phyloP scores from a whole-genome alignment of 805 yeast genomes.

The Hanseniaspora taiwanica region DNA sequence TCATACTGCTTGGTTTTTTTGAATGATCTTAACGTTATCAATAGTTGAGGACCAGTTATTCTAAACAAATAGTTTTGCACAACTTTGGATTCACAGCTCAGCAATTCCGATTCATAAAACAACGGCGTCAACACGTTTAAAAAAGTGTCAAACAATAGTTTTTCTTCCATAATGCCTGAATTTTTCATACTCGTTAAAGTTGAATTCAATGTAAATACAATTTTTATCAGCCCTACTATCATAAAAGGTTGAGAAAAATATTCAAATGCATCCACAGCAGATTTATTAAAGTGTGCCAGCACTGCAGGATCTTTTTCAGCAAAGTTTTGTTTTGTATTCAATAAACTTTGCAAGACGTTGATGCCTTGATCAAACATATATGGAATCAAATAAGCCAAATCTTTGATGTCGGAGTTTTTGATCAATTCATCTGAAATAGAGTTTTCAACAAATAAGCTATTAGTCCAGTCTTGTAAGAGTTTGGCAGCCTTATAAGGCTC shows the following conservation, averaged over 20 bases:
- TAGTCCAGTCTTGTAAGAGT: conserved; percentile 57
- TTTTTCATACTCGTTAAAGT: conserved; percentile 25
- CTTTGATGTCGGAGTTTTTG: conserved; percentile 49
- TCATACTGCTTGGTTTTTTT: conserved; percentile 10
- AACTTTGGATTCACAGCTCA: conserved; percentile 32
- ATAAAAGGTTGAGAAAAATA: conserved; percentile 75
- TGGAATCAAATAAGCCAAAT: conserved; percentile 58
- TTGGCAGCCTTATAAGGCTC: conserved; percentile 19
- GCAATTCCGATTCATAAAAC: conserved; percentile 27
- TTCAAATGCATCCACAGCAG: conserved; percentile 67
- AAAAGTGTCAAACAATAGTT: conserved; percentile 23
- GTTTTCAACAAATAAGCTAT: conserved; percentile 66
- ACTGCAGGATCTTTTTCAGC: neutral
- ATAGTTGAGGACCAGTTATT: conserved; percentile 15
- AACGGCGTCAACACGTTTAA: conserved; percentile 29
- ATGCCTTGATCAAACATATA: conserved; percentile 61
- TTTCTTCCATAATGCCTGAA: conserved; percentile 13
- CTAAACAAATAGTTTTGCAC: conserved; percentile 30
- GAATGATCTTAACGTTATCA: conserved; percentile 16
- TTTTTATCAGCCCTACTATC: conserved; percentile 40
- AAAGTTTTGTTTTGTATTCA: conserved; percentile 19
- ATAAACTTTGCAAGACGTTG: conserved; percentile 44
- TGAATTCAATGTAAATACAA: conserved; percentile 36
- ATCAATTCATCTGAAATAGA: conserved; percentile 81
- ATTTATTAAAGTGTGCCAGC: neutral